phyloP scores from a whole-genome alignment of 148 eudicot species.

The Persicaria maculosa region DNA sequence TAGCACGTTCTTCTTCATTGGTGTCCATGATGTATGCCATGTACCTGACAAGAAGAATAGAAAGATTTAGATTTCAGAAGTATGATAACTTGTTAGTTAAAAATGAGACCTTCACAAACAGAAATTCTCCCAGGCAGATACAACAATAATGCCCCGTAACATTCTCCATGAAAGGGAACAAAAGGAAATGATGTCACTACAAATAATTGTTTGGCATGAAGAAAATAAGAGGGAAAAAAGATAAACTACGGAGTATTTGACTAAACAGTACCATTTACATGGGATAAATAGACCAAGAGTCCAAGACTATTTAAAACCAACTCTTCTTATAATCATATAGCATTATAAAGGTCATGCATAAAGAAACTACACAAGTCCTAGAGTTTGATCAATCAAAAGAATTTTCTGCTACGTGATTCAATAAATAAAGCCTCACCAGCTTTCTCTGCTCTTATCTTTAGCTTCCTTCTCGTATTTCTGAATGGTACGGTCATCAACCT shows the following conservation, averaged over 20 bases:
- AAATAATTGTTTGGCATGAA: background rate
- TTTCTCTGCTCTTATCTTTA: conserved; percentile 90
- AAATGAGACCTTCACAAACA: background rate
- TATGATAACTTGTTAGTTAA: background rate
- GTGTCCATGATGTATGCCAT: conserved; percentile 99
- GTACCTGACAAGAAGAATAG: conserved; percentile 45
- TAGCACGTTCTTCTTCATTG: conserved; percentile 89
- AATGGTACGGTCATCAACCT: conserved; percentile 93
- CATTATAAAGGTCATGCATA: background rate
- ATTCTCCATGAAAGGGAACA: background rate
- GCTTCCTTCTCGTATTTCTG: conserved; percentile 98
- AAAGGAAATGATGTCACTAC: background rate
- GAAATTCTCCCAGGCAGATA: background rate
- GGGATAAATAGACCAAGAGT: too few relatives aligned
- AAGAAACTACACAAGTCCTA: background rate
- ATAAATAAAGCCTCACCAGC: conserved; percentile 53
- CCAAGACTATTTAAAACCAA: too few relatives aligned
- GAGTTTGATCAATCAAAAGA: background rate
- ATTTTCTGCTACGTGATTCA: background rate
- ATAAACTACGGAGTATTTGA: too few relatives aligned
- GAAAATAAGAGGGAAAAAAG: background rate
- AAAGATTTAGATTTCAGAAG: background rate
- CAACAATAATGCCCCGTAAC: background rate
- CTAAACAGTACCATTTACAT: too few relatives aligned
- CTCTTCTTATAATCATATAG: too few relatives aligned